Percentiles rank a stretch among this genome's conserved stretches.
These are phyloP conservation scores for Wallacemonas sp. DNA, from an alignment of 208 protist genomes.

Conservation along the genomic window DNA sequence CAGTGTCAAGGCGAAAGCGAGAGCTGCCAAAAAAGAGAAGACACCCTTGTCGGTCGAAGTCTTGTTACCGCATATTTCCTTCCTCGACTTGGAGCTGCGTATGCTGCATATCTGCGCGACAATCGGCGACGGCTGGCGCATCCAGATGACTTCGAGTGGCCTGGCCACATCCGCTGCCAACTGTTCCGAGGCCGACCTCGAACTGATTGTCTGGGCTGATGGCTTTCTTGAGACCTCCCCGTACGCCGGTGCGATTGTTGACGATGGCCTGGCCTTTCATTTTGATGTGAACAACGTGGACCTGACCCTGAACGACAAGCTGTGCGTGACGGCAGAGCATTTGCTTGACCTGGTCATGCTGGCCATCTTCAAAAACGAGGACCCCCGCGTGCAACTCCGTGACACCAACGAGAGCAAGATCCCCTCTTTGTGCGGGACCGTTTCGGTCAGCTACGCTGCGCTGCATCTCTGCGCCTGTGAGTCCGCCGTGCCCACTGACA, in stretches of 20 bases:
- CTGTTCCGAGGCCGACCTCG: constrained; percentile 6
- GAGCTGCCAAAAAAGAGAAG: neutral
- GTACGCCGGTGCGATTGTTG: constrained; percentile 41
- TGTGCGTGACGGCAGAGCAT: constrained; percentile 35
- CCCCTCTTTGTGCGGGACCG: constrained; percentile 39
- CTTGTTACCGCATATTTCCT: constrained; percentile 1
- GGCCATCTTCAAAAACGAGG: constrained; percentile 42
- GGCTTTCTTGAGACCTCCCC: constrained; percentile 35
- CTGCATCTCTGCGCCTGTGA: neutral
- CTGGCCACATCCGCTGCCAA: constrained; percentile 19
- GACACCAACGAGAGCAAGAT: constrained; percentile 24
- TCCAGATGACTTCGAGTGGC: constrained; percentile 29
- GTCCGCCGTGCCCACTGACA: constrained; percentile 11
- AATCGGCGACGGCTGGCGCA: constrained; percentile 38
- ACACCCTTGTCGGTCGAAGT: neutral
- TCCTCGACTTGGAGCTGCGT: constrained; percentile 13
- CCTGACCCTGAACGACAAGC: constrained; percentile 35
- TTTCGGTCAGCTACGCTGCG: constrained; percentile 13
- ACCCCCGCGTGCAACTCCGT: constrained; percentile 57
- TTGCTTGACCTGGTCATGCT: constrained; percentile 49
- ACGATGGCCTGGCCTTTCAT: constrained; percentile 50
- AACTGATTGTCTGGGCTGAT: constrained; percentile 45
- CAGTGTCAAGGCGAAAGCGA: neutral
- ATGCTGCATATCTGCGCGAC: constrained; percentile 14
- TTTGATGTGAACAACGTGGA: constrained; percentile 30